Evolutionary conservation across 2,329 filamentous ascomycete genomes (phyloP), one percentile per base, ranked within the genome.

Genomic region (Zarea fungicola): DNA sequence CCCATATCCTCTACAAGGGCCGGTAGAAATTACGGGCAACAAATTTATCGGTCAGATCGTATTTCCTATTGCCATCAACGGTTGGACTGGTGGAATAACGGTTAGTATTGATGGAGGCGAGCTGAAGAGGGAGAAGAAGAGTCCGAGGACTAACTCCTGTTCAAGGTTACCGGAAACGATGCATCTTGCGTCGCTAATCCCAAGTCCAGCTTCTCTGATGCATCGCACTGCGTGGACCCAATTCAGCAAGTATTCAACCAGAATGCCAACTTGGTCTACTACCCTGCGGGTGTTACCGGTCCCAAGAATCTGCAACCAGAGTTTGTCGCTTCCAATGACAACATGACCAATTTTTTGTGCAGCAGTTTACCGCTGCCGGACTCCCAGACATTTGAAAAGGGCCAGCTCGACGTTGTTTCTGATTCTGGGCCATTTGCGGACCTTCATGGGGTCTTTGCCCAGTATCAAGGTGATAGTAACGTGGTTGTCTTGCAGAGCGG

Each of bases 381-480:
- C 21, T 46, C 49, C 11, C 23, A 51, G 36, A 45, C 53, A 22
- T 59, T 56, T 37, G 26, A 44, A 9, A 42, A 52, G 10, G 54
- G 54, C 39, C 32, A 48, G 14, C 43, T 61, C 8, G 52, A 50
- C 28, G 51, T 60, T 16, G 51, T 43, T 8, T 55, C 56, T 14
- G 51, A 56, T 7, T 42, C 52, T 5, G 48, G 43, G 5, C 48
- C 52, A 18, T 56, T 58, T 18, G 55, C 51, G 2, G 32, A 53
- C 18, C 51, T 60, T 13, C 52, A 56, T 29, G 46, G 52, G 13
- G 54, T 58, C 25, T 52, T 53, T 21, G 54, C 55, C 9, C 56
- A 60, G 40, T 55, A 57, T 32, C 58, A 61, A 48, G 56, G 56
- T 13, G 59, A 61, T 35, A 58, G 49, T 22, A 61, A 61, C 45